phyloP scores from a whole-genome alignment of 1,284 basidiomycete species.

The Trametes versicolor region DNA sequence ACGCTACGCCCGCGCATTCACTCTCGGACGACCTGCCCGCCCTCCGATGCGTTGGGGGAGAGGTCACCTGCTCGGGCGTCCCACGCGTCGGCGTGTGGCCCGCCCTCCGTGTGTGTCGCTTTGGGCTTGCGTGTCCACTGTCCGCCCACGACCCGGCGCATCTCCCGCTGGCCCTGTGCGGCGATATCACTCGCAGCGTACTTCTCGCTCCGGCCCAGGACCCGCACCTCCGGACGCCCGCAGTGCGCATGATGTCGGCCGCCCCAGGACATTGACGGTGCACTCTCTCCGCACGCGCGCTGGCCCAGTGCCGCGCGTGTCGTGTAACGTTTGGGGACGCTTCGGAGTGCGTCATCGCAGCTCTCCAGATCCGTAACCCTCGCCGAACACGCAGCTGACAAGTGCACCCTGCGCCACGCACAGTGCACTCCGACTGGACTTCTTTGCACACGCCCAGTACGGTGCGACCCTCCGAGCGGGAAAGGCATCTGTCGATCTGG shows the following conservation, averaged over 20 bases:
- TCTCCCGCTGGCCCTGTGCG: neutral
- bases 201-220: constrained; percentile 11
- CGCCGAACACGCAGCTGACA: neutral
- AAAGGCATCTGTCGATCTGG: neutral
- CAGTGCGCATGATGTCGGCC: neutral
- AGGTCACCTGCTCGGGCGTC: constrained; percentile 13
- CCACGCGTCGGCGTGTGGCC: constrained; percentile 7
- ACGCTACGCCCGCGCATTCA: constrained; percentile 10
- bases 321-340: neutral
- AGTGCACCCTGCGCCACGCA: neutral
- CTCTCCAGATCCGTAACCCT: neutral
- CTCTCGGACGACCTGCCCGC: constrained; percentile 20
- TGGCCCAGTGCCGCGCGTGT: neutral
- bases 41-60: constrained; percentile 9
- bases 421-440: neutral
- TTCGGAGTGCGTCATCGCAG: constrained; percentile 7
- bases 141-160: neutral
- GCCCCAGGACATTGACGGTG: neutral
- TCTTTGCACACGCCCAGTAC: neutral
- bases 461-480: neutral
- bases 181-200: neutral
- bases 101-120: constrained; percentile 24
- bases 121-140: constrained; percentile 22
- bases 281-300: constrained; percentile 6
- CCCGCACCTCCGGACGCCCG: constrained; percentile 6